phyloP scores from a whole-genome alignment of 202 grass and related monocot genomes.

The Cymbopogon flexuosus region DNA sequence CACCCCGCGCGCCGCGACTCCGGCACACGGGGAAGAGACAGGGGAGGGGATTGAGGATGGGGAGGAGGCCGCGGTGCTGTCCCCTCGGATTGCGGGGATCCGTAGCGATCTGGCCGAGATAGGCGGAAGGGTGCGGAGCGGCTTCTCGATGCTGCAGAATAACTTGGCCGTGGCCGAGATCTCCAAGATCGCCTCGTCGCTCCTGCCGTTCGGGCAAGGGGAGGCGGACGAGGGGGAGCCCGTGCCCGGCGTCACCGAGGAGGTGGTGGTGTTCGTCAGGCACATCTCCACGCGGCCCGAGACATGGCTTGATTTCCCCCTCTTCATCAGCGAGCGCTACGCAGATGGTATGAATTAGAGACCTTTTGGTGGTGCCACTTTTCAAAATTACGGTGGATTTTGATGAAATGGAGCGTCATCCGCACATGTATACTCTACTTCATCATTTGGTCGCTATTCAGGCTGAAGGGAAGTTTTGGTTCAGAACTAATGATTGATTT shows the following conservation, averaged over 20 bases:
- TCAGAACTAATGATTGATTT: background rate
- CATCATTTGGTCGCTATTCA: background rate
- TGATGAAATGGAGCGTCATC: background rate
- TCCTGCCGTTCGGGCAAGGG: conserved; percentile 63
- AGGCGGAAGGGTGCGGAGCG: conserved; percentile 57
- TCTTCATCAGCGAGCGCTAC: conserved; percentile 46
- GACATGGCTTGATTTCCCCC: conserved; percentile 76
- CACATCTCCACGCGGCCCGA: conserved; percentile 55
- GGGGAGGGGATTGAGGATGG: background rate
- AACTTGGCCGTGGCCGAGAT: conserved; percentile 60
- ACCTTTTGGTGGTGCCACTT: background rate
- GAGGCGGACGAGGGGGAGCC: conserved; percentile 44
- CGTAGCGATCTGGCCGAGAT: conserved; percentile 80
- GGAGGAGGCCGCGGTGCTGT: background rate
- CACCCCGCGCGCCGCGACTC: background rate
- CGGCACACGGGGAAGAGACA: background rate
- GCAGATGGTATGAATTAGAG: conserved; percentile 35
- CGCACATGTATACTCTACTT: background rate
- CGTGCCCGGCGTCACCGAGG: conserved; percentile 47
- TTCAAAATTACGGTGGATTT: background rate
- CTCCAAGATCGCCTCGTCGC: conserved; percentile 74
- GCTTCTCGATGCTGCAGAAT: conserved; percentile 70
- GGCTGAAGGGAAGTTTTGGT: background rate
- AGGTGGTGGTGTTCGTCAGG: conserved; percentile 61
- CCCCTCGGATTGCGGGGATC: conserved; percentile 57